phyloP scores from a whole-genome alignment of 805 yeast species.

The Yamadazyma laniorum region DNA sequence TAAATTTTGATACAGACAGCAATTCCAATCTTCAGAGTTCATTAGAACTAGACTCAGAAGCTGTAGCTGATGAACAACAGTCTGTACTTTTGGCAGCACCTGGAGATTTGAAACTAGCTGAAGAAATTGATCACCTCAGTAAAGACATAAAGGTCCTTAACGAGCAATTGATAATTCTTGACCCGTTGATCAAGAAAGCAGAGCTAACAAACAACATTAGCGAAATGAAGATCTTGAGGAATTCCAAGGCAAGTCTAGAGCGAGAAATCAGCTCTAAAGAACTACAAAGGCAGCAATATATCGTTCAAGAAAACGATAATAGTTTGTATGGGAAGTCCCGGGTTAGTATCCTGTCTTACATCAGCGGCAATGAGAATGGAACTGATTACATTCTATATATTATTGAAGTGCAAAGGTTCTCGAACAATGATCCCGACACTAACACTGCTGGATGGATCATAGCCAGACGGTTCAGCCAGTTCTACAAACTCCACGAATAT shows the following conservation, averaged over 20 bases:
- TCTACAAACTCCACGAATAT: slow-evolving; percentile 66
- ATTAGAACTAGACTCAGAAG: slow-evolving; percentile 13
- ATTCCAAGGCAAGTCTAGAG: slow-evolving; percentile 63
- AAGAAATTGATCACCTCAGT: slow-evolving; percentile 60
- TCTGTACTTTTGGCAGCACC: slow-evolving; percentile 54
- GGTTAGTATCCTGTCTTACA: slow-evolving; percentile 51
- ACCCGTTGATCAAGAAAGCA: slow-evolving; percentile 73
- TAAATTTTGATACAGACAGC: slow-evolving; percentile 22
- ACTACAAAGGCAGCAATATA: slow-evolving; percentile 72
- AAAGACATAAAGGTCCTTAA: slow-evolving; percentile 56
- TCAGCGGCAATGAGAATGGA: slow-evolving; percentile 51
- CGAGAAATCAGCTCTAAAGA: slow-evolving; percentile 75
- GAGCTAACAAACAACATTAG: slow-evolving; percentile 75
- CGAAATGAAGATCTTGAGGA: slow-evolving; percentile 64
- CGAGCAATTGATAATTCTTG: slow-evolving; percentile 62
- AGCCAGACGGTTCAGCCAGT: slow-evolving; percentile 87
- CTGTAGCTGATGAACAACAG: slow-evolving; percentile 7
- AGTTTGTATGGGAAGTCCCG: slow-evolving; percentile 67
- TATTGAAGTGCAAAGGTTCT: slow-evolving; percentile 65
- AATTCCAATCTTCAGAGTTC: slow-evolving; percentile 16
- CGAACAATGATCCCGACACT: slow-evolving; percentile 38
- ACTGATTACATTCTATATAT: slow-evolving; percentile 68
- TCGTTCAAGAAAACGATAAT: slow-evolving; percentile 80
- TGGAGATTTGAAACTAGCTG: slow-evolving; percentile 62
- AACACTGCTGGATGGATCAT: slow-evolving; percentile 81